Evolutionary conservation across 108 stramenopile genomes (phyloP).

Genomic region (Epipyxis sp.): DNA sequence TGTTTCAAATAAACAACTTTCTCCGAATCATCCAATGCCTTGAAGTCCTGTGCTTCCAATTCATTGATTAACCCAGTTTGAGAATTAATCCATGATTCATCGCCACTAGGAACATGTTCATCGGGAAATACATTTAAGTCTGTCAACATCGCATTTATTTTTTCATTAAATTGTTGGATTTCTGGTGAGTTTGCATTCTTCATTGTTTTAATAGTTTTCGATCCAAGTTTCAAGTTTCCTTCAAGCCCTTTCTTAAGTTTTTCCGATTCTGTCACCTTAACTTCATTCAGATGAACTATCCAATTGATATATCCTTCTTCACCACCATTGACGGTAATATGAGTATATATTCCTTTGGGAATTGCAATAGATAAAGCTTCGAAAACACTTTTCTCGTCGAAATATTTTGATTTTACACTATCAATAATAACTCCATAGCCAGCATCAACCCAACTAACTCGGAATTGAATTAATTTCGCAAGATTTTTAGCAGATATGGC

Average conservation of each 20-base stretch:
- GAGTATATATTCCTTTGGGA: neutral
- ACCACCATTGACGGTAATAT: neutral
- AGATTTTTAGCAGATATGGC: neutral
- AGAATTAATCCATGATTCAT: conserved; percentile 19
- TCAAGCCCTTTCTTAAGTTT: neutral
- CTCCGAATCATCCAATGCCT: conserved; percentile 8
- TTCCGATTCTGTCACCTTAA: neutral
- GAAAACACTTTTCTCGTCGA: neutral
- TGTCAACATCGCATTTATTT: neutral
- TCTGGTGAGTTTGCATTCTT: neutral
- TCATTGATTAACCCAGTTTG: neutral
- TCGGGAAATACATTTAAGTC: neutral
- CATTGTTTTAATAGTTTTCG: neutral
- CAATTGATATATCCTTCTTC: neutral
- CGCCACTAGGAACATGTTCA: conserved; percentile 13
- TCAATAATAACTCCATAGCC: conserved; percentile 1
- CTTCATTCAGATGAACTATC: neutral
- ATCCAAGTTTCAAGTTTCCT: neutral
- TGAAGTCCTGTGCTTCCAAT: conserved; percentile 21
- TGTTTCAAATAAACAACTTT: conserved; percentile 7
- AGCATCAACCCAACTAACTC: neutral
- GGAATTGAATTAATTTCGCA: conserved; percentile 3
- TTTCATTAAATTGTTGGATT: conserved; percentile 12
- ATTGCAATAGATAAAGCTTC: neutral
- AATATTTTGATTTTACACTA: neutral